Evolutionary conservation across 2,329 filamentous ascomycete species (phyloP), one percentile per base, ranked within the genome.

Genomic region (Epichloe festucae): DNA sequence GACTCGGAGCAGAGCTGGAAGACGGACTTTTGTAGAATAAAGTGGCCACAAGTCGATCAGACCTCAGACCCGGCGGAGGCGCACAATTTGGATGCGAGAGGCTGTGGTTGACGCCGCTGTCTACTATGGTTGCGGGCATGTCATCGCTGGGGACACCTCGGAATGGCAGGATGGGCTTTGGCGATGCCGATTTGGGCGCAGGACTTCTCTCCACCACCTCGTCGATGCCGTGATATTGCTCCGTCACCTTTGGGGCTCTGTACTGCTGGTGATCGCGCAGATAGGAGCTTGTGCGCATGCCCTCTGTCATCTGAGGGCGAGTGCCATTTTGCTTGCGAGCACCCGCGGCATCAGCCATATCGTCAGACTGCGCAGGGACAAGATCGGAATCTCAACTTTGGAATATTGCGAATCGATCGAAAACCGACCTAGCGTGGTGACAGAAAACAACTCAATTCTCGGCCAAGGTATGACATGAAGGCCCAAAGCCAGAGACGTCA

Each of bases 41-140:
- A 0, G 81, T 85, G 7, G 79, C 81, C 35, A 84, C 69, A 47
- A 85, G 68, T 48, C 75, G 71, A 56, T 77, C 71, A 19, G 73
- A 70, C 50, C 63, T 62, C 17, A 67, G 63, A 19, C 79, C 79
- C 4, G 68, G 63, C 1, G 68, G 59, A 5, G 79, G 75, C 39
- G 76, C 76, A 60, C 81, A 85, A 63, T 82, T 80, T 40, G 77
- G 74, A 58, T 85, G 81, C 38, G 79, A 79, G 57, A 82, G 73
- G 58, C 74, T 75, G 65, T 84, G 80, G 61, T 71, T 78, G 58
- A 84, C 63, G 45, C 81, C 81, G 61, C 75, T 79, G 57, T 84
- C 79, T 53, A 82, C 72, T 49, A 84, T 77, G 50, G 69, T 77
- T 23, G 77, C 78, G 7, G 79, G 79, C 54, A 76, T 72, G 31